Evolutionary conservation across 345 rosid genomes (phyloP).

Genomic region (Crucihimalaya himalaica): DNA sequence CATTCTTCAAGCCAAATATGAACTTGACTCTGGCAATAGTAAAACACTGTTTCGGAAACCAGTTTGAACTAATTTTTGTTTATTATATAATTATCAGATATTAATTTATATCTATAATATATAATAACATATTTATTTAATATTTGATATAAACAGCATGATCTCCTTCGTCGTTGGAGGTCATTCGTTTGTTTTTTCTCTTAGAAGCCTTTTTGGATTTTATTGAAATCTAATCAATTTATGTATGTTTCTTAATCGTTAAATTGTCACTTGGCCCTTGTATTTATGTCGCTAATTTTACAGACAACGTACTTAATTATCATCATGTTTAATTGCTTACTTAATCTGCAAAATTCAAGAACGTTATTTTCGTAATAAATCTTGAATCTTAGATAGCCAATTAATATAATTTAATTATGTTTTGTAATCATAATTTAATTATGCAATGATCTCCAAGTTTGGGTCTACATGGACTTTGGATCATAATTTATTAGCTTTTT

Average conservation of each 20-base stretch:
- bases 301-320: constrained; percentile 10
- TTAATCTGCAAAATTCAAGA: not conserved
- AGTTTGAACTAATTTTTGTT: not conserved
- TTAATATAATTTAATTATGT: not conserved
- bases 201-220: constrained; percentile 1
- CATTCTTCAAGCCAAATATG: not conserved
- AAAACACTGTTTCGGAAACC: not conserved
- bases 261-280: not conserved
- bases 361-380: not conserved
- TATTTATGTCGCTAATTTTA: constrained; percentile 2
- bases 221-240: not conserved
- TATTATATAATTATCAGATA: not conserved
- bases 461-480: constrained; percentile 18
- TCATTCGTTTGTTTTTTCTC: not conserved
- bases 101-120: not conserved
- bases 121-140: too few relatives aligned
- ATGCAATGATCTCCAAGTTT: constrained; percentile 24
- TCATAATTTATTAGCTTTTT: constrained; percentile 10
- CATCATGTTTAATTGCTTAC: not conserved
- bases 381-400: not conserved
- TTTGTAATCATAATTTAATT: constrained; percentile 24
- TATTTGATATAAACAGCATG: not conserved
- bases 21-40: not conserved
- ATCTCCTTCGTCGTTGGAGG: constrained; percentile 8
- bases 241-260: not conserved